Conservation (phyloP, 164 flowering plant species). For the Berberis vulgaris region DNA sequence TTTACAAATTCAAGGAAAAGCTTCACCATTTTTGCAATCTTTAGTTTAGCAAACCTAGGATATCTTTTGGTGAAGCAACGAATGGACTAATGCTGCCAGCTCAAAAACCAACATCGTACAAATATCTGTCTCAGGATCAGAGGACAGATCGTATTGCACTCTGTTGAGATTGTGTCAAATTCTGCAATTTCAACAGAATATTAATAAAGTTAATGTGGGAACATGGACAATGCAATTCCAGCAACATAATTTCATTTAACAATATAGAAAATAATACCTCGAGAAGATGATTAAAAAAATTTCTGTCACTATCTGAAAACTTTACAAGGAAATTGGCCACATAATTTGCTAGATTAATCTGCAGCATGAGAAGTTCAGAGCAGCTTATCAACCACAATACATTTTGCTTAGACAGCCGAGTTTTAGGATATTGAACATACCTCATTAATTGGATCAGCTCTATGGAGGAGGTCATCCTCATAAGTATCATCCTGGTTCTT, state of each 20-base stretch:
- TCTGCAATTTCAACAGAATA: constrained; percentile 20
- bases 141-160: constrained; percentile 29
- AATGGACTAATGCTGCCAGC: no score
- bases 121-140: no score
- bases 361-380: constrained; percentile 4
- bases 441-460: constrained; percentile 76
- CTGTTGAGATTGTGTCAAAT: constrained; percentile 29
- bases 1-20: no score
- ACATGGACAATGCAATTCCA: no score
- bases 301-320: constrained; percentile 39
- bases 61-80: no score
- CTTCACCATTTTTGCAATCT: no score
- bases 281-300: constrained; percentile 50
- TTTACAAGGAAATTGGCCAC: constrained; percentile 51
- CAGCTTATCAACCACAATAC: not conserved
- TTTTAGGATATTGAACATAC: constrained; percentile 20
- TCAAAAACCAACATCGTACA: no score
- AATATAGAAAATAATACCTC: constrained; percentile 34
- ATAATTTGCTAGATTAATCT: constrained; percentile 70
- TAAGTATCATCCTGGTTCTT: constrained; percentile 57
- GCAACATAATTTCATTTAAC: no score
- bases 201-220: no score
- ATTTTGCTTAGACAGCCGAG: not conserved
- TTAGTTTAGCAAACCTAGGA: no score
- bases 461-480: constrained; percentile 49